Evolutionary conservation across 345 rosid species (phyloP), one percentile per base, ranked within the genome.

Genomic region (Anacardium occidentale): DNA sequence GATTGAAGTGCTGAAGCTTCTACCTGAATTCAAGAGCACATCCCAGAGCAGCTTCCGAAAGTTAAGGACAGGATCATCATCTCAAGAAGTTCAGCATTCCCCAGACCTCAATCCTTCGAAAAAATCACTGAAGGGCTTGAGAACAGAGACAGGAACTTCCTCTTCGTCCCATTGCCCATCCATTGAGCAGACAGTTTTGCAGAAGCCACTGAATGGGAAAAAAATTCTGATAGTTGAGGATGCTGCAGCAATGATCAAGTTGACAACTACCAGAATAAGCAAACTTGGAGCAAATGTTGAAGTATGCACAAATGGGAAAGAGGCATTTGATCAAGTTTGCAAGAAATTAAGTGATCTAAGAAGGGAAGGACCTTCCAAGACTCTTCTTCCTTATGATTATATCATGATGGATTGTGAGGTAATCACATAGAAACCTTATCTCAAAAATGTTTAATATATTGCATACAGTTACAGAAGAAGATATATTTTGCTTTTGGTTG

Each of bases 371-470:
- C 51, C 42, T 48, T 65, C 67, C 40, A 73, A 8, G 25, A 20
- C 62, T 10, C 54, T 64, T 10, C 54, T 64, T 10, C 83, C 75
- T 51, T 82, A 74, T n/a, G 80, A 82, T 68, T 73, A 21, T 37
- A 76, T 82, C 24, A 56, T 82, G 48, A 82, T 82, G 85, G 85
- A 82, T 18, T 82, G 83, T 42, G 76, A 78, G 82, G 85, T 78
- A 69, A 14, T 7, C 34, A 13, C 12, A 1, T 51, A 3, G n/a
- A 55, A n/a, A 40, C 11, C 2, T 4, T 29, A 29, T 29, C 32
- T 29, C 32, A 29, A 29, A 29, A 29, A 29, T 29, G 50, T 37
- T 22, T 37, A n/a, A n/a, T n/a, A 9, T 26, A 1, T 45, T 13
- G 51, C 13, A 37, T 62, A 14, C 37, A 13, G 7, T 29, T 1